Base-by-base conservation (phyloP, 2,329 filamentous ascomycete species). In the Bertia moriformis region DNA sequence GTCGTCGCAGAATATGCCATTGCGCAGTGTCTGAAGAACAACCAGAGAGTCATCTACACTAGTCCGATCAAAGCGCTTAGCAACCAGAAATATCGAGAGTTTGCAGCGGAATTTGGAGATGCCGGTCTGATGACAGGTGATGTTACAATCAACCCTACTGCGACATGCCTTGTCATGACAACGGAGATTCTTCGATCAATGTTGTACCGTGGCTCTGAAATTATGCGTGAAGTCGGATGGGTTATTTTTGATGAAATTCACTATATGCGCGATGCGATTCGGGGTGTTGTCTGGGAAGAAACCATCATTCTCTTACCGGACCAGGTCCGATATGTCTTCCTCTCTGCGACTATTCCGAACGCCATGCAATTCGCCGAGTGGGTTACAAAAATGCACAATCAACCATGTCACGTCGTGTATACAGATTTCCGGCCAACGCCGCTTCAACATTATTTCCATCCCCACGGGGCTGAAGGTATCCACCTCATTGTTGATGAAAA, bases 331-430 rank as follows among this genome's bases (percentile, higher is more conserved):
- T 98, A 96, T 54, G 93, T 98, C 41, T 98, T 98, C 61, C 66
- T 98, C 43, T 98, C 93, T 20, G 91, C 91, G 45, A 98, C 93
- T 2, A 98, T 98, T 45, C 91, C 91, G 40, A 98, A 98, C 55
- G 88, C 91, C 39, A 95, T 96, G 74, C 91, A 98, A 59, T 98
- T 98, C 51, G 91, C 91, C 49, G 89, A 98, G 59, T 98, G 91
- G 91, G 93, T 98, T 51, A 87, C 84, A 49, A 96, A 96, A 63
- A 96, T 89, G 42, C 93, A 98, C 58, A 83, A 84, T 47, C 93
- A 98, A 54, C 89, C 91, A 4, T 98, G 91, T 49, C 93, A 98
- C 67, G 93, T 98, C 45, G 91, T 98, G 3, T 98, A 98, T 60
- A 98, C 91, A 39, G 89, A 98, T 61, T 98, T 96, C 67, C 77